phyloP scores from a whole-genome alignment of 2,329 filamentous ascomycete species.

The Diaporthe ilicicola region DNA sequence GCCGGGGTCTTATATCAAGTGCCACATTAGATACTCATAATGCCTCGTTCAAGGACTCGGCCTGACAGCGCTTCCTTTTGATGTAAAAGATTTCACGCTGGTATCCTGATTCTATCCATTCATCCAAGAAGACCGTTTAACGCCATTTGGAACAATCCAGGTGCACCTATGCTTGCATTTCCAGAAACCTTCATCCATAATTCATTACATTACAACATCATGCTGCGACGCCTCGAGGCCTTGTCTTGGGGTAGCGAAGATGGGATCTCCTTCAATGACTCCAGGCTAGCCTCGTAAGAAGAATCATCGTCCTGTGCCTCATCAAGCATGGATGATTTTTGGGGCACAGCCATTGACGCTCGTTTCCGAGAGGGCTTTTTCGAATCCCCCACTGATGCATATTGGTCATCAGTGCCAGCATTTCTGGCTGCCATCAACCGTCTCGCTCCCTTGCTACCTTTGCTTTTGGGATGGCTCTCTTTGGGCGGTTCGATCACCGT shows the following conservation, averaged over 20 bases:
- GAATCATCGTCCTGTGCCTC: slow-evolving; percentile 43
- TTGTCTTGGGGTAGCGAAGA: slow-evolving; percentile 38
- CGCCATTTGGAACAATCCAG: background rate
- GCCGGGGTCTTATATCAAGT: slow-evolving; percentile 9
- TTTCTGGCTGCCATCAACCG: slow-evolving; percentile 38
- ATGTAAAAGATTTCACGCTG: slow-evolving; percentile 28
- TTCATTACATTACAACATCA: slow-evolving; percentile 60
- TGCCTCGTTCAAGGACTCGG: slow-evolving; percentile 14
- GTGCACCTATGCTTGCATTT: slow-evolving; percentile 14
- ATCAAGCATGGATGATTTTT: slow-evolving; percentile 43
- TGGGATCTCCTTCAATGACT: slow-evolving; percentile 39
- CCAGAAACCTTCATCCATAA: background rate
- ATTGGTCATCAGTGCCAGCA: slow-evolving; percentile 25
- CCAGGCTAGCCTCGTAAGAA: slow-evolving; percentile 38
- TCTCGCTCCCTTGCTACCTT: slow-evolving; percentile 40
- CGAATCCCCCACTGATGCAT: slow-evolving; percentile 33
- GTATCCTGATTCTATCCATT: slow-evolving; percentile 7
- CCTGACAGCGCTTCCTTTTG: slow-evolving; percentile 19
- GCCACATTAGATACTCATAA: slow-evolving; percentile 20
- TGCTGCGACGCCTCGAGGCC: slow-evolving; percentile 61
- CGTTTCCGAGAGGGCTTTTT: slow-evolving; percentile 47
- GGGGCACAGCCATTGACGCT: slow-evolving; percentile 51
- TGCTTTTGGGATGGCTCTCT: slow-evolving; percentile 37
- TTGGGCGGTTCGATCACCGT: slow-evolving; percentile 41
- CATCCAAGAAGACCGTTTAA: background rate